These are phyloP conservation scores for Trichoderma oligosporum DNA, from an alignment of 2,329 filamentous ascomycete species.

Conservation along the genomic window DNA sequence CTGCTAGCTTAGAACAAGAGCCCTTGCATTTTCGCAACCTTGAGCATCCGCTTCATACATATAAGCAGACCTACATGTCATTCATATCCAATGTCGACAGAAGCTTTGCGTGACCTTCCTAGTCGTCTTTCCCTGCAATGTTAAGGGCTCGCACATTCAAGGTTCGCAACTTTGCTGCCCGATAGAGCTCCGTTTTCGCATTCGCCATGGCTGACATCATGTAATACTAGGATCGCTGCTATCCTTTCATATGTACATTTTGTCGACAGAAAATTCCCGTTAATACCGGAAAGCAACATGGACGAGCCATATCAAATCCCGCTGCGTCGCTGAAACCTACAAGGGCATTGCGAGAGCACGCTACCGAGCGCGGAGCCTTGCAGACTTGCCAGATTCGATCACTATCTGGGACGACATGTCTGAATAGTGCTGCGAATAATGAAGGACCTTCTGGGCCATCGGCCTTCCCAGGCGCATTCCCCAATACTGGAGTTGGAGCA, in stretches of 20 bases:
- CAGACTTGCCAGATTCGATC: slow-evolving; percentile 22
- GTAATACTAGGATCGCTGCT: slow-evolving; percentile 33
- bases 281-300: slow-evolving; percentile 14
- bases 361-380: neutral
- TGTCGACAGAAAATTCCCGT: slow-evolving; percentile 35
- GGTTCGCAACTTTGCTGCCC: slow-evolving; percentile 29
- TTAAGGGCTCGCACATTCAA: slow-evolving; percentile 41
- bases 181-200: neutral
- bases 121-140: slow-evolving; percentile 33
- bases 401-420: slow-evolving; percentile 29
- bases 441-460: slow-evolving; percentile 22
- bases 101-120: neutral
- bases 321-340: neutral
- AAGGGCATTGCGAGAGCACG: neutral
- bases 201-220: slow-evolving; percentile 12
- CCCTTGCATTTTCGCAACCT: neutral
- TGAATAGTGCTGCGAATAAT: slow-evolving; percentile 23
- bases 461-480: slow-evolving; percentile 28
- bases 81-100: slow-evolving; percentile 13
- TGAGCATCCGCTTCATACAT: neutral
- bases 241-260: slow-evolving; percentile 41
- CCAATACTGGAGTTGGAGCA: slow-evolving; percentile 22
- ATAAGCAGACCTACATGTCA: neutral
- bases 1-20: slow-evolving; percentile 1
- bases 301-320: neutral